Conservation (phyloP, 192 early-diverging fungal genomes). For the Coemansia sp. region DNA sequence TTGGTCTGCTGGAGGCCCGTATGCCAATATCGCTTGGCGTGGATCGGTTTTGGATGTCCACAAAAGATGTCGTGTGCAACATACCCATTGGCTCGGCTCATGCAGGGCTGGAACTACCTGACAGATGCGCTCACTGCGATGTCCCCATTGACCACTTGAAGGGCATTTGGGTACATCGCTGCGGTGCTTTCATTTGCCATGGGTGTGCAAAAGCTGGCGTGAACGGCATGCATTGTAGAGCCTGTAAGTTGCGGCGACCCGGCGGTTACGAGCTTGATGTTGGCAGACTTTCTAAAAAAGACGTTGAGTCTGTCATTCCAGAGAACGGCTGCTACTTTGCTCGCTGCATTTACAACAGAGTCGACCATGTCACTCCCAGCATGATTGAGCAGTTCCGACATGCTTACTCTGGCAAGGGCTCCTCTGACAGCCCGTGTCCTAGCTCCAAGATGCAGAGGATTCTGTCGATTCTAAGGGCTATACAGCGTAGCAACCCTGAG, state of each 20-base stretch:
- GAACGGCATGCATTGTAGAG: not conserved
- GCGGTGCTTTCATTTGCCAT: not conserved
- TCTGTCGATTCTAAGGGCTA: conserved; percentile 15
- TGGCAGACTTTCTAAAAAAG: not conserved
- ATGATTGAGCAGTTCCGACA: not conserved
- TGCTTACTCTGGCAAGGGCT: not conserved
- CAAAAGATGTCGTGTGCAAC: not conserved
- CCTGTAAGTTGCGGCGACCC: not conserved
- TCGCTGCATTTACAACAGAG: not conserved
- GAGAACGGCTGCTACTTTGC: not conserved
- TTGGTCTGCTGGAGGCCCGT: not conserved
- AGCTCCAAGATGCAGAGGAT: conserved; percentile 17
- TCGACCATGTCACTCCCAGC: not conserved
- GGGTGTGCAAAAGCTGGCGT: not conserved
- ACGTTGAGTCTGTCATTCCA: not conserved
- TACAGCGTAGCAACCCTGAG: not conserved
- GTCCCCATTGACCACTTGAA: not conserved
- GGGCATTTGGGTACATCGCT: not conserved
- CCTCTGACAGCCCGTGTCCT: not conserved
- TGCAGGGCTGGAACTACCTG: not conserved
- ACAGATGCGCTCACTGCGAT: not conserved
- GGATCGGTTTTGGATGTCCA: not conserved
- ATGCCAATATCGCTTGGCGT: not conserved
- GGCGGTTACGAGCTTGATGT: not conserved
- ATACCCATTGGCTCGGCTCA: conserved; percentile 1